A percentile compares a stretch with the other conserved stretches of the same genome.
Conservation (phyloP, 495 filamentous ascomycete species). For the Podospora appendiculata region DNA sequence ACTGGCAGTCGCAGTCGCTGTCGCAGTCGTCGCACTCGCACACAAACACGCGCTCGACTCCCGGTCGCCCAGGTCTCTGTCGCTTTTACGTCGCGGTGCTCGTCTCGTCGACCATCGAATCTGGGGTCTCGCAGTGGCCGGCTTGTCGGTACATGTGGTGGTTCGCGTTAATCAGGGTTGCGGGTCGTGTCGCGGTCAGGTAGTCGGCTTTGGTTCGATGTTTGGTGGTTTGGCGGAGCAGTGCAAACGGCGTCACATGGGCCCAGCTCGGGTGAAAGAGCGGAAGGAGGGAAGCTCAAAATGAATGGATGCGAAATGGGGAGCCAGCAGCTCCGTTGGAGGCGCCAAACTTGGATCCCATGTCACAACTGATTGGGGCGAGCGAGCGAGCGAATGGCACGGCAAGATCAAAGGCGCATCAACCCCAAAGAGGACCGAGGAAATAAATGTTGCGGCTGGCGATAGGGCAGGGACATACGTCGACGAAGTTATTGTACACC, state of each 20-base stretch:
- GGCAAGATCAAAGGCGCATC: not conserved
- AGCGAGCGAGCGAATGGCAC: not conserved
- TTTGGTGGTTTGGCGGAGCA: not conserved
- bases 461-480: too few relatives aligned
- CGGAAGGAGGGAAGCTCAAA: too few relatives aligned
- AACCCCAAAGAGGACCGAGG: too few relatives aligned
- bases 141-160: not conserved
- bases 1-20: not conserved
- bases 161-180: not conserved
- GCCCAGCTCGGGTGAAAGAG: too few relatives aligned
- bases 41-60: not conserved
- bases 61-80: not conserved
- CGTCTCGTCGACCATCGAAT: slow-evolving; percentile 11
- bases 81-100: slow-evolving; percentile 3
- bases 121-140: not conserved
- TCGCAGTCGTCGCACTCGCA: not conserved
- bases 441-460: too few relatives aligned
- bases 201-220: not conserved
- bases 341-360: slow-evolving; percentile 13
- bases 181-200: not conserved
- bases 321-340: not conserved
- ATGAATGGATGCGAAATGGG: not conserved
- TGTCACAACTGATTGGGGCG: slow-evolving; percentile 9
- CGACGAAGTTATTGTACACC: slow-evolving; percentile 5
- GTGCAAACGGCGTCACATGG: slow-evolving; percentile 17